Conservation (phyloP, 129 eudicot genomes). For the Helichrysum umbraculigerum region DNA sequence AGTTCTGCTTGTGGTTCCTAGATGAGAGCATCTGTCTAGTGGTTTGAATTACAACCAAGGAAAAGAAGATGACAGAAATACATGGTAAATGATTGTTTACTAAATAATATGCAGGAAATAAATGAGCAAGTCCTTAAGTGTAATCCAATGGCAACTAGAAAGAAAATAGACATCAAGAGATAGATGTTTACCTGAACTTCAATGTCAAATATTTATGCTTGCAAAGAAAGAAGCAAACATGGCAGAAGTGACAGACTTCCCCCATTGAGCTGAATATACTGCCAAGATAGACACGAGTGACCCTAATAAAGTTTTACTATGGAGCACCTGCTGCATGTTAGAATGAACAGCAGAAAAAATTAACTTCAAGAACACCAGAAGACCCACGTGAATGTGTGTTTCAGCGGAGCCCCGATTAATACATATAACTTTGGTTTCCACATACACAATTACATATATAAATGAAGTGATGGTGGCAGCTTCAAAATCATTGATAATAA, state of each 20-base stretch:
- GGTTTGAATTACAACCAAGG: neutral
- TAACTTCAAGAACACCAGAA: slow-evolving; percentile 6
- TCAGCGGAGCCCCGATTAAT: neutral
- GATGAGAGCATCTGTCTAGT: neutral
- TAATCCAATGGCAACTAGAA: neutral
- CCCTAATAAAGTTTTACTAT: slow-evolving; percentile 6
- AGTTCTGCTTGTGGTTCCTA: neutral
- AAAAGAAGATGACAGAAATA: neutral
- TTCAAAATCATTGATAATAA: neutral
- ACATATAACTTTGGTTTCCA: neutral
- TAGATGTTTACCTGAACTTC: slow-evolving; percentile 9
- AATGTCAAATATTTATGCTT: neutral
- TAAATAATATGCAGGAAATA: neutral
- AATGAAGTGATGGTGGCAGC: neutral
- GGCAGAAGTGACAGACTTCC: neutral
- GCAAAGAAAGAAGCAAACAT: neutral
- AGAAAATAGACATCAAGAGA: slow-evolving; percentile 9
- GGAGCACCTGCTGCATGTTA: neutral
- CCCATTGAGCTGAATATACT: neutral
- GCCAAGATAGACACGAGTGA: neutral
- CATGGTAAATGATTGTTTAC: neutral
- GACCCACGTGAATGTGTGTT: neutral
- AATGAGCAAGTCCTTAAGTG: neutral
- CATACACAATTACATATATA: neutral
- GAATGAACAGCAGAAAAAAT: neutral